Percentiles rank a stretch among this genome's conserved stretches.
Evolutionary conservation across 768 basidiomycete genomes (phyloP).

Genomic region (Tulasnella sp.): DNA sequence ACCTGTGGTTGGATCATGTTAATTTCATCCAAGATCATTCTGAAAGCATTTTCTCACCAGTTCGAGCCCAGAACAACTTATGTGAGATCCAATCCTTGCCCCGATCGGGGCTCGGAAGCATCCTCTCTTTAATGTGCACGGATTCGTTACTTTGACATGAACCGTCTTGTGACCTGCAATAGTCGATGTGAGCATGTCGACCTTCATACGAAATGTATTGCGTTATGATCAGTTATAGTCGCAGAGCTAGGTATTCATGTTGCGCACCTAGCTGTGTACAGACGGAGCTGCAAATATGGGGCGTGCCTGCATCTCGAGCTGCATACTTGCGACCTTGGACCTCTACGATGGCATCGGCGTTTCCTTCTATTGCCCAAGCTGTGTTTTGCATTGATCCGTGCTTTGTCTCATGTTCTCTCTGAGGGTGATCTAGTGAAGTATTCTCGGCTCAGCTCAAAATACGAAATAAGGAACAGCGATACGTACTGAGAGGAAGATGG

Average conservation of each 20-base stretch:
- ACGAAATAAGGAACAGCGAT: not conserved
- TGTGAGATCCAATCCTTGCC: conserved; percentile 46
- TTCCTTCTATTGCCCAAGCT: conserved; percentile 43
- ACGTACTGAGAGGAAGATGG: conserved; percentile 40
- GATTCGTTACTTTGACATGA: conserved; percentile 34
- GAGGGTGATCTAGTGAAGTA: conserved; percentile 40
- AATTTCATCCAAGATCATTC: no score
- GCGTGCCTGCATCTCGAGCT: conserved; percentile 15
- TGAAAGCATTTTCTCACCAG: conserved; percentile 37
- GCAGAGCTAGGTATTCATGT: no score
- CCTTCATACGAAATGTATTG: no score
- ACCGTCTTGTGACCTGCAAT: conserved; percentile 34
- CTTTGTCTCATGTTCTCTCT: conserved; percentile 47
- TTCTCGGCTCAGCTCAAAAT: not conserved
- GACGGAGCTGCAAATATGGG: conserved; percentile 7
- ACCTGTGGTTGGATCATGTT: not conserved
- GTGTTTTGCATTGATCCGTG: conserved; percentile 52
- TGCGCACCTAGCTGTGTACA: conserved; percentile 9
- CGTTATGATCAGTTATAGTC: not conserved
- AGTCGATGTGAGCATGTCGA: conserved; percentile 46
- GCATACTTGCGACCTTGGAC: conserved; percentile 39
- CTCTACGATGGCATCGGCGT: conserved; percentile 38
- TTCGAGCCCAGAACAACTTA: conserved; percentile 43
- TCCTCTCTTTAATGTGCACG: conserved; percentile 33
- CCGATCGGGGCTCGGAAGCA: conserved; percentile 36